Base-by-base conservation (phyloP, 2,329 filamentous ascomycete genomes). In the Penicillium glabrum region DNA sequence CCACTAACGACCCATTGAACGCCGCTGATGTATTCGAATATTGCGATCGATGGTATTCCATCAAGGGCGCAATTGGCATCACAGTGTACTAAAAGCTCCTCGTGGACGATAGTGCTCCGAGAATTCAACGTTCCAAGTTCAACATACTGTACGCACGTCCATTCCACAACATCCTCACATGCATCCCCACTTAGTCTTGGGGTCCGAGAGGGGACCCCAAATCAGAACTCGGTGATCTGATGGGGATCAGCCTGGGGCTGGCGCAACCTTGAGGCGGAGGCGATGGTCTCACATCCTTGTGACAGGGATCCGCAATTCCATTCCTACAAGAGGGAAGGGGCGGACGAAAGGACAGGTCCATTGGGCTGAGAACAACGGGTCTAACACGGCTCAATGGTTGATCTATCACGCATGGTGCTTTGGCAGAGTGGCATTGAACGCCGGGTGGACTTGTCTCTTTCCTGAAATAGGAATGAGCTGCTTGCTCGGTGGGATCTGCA, bases 1-100 rank as follows among this genome's bases (percentile, higher is more conserved):
- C 19, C n/a, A 3, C 37, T 23, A 14, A 2, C 11, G n/a, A 39
- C 41, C 11, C 26, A 23, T 52, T 24, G 39, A 44, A 29, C 53
- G 53, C 53, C 46, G 41, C 53, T 55, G 46, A 46, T 55, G 46
- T 45, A 39, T 51, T 23, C 3, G 13, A 23, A 13, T 14, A 41
- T 41, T 14, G 1, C 10, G 19, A 41, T 41, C 39, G 11, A 23
- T 23, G 39, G 21, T 19, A 14, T 41, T 10, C 39, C 19, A 41
- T 39, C 35, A 19, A 39, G 35, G 16, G 39, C 19, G 39, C 39
- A 41, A 11, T 9, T 2, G 5, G 11, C 19, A 41, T 3, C 19
- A 9, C 35, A 37, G 2, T 37, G 39, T 41, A 41, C 39, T 19
- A 41, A n/a, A 19, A 19, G 35, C 35, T 19, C n/a, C 35, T 19